Base-by-base conservation (phyloP, 2,329 filamentous ascomycete genomes). In the Botrytis galanthina region DNA sequence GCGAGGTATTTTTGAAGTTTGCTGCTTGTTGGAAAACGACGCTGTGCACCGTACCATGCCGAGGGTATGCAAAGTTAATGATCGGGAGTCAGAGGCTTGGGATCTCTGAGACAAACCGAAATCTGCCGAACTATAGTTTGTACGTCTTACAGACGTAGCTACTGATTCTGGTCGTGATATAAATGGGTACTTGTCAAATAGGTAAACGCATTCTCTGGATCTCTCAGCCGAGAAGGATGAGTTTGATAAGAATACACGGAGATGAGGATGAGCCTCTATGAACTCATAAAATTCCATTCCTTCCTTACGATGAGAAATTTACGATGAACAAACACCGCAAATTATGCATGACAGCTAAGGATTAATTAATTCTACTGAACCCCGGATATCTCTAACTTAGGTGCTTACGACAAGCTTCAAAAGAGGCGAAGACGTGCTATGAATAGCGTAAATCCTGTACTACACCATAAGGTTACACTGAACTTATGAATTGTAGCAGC, bases 361-460 rank as follows among this genome's bases (percentile, higher is more conserved):
- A 68, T 68, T 35, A 9, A 42, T 26, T 68, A 16, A 57, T 68
- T 42, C 48, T 39, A 57, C 48, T 32, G 48, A 68, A 32, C 35
- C 9, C 46, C 35, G 51, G 26, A 57, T 68, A 57, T 26, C 39
- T 68, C 66, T 42, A 39, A 42, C 22, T 42, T 57, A 7, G n/a
- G 35, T 57, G 48, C 64, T 68, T 57, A 54, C 35, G 35, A 32
- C 46, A 42, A 37, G 48, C 35, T 42, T 42, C 26, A 5, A 68
- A 26, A 54, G 66, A 42, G 66, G 66, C 66, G 48, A 57, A 68
- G 66, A 32, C 6, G 48, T 68, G 26, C 66, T 57, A 68, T 68
- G 46, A 68, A 68, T 54, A 57, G 35, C 37, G 66, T 26, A 35
- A 42, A 57, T 68, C 66, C 66, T 68, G 8, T n/a, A 42, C 26